Evolutionary conservation across 345 rosid genomes (phyloP).

Genomic region (Arabidopsis suecica): DNA sequence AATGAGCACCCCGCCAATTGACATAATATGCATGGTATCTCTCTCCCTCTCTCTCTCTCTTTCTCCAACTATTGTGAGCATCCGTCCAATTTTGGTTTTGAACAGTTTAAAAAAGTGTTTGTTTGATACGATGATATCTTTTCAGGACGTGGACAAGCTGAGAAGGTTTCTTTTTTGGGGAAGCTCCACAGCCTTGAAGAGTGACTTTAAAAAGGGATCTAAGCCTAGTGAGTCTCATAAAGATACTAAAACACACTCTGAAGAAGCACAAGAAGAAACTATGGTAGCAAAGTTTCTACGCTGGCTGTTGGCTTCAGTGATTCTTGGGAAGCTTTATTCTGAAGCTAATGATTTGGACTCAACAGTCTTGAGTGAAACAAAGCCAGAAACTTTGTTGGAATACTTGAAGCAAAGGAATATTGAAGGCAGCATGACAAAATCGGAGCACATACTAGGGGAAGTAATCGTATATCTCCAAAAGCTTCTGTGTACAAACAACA

Average conservation of each 20-base stretch:
- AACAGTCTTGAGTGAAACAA: constrained; percentile 40
- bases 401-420: constrained; percentile 39
- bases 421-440: constrained; percentile 42
- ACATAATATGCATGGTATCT: constrained; percentile 63
- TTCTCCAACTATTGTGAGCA: constrained; percentile 21
- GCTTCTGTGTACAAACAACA: constrained; percentile 52
- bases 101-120: constrained; percentile 3
- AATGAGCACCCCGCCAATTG: constrained; percentile 71
- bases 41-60: constrained; percentile 6
- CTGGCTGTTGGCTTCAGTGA: constrained; percentile 80
- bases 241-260: constrained; percentile 32
- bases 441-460: constrained; percentile 55
- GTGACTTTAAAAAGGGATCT: constrained; percentile 47
- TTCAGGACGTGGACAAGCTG: constrained; percentile 66
- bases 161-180: constrained; percentile 77
- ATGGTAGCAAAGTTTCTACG: constrained; percentile 72
- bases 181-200: constrained; percentile 63
- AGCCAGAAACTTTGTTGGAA: constrained; percentile 51
- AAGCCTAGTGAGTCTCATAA: constrained; percentile 38
- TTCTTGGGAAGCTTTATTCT: constrained; percentile 63
- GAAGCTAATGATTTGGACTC: constrained; percentile 37
- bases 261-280: constrained; percentile 60
- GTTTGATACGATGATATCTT: constrained; percentile 29
- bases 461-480: constrained; percentile 67
- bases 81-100: constrained; percentile 14